These are phyloP conservation scores for Aspergillus melleus DNA, from an alignment of 2,329 filamentous ascomycete species.

Conservation along the genomic window DNA sequence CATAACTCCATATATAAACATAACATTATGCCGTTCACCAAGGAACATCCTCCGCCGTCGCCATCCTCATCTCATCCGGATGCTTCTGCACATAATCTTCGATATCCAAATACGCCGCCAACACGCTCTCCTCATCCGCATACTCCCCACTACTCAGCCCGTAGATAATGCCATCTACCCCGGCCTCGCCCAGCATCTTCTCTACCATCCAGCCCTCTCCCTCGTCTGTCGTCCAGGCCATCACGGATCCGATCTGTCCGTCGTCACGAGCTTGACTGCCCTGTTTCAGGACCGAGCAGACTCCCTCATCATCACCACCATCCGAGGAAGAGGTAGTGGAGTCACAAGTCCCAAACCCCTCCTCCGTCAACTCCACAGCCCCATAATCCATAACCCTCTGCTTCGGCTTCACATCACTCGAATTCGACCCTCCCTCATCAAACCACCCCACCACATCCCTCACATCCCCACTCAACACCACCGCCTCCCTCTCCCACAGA, in stretches of 20 bases:
- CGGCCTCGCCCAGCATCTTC: not conserved
- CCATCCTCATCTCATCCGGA: constrained; percentile 10
- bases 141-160: not conserved
- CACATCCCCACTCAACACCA: constrained; percentile 1
- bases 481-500: constrained; percentile 6
- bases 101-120: constrained; percentile 8
- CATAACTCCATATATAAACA: not conserved
- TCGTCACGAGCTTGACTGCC: not conserved
- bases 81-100: constrained; percentile 9
- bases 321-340: too few species aligned
- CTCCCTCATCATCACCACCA: not conserved
- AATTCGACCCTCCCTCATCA: not conserved
- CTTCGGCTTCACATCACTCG: not conserved
- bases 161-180: constrained; percentile 9
- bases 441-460: not conserved
- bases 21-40: not conserved
- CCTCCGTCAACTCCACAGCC: not conserved
- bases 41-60: constrained; percentile 8
- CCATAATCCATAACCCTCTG: constrained; percentile 9
- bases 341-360: not conserved
- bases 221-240: constrained; percentile 4
- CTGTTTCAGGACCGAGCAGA: constrained; percentile 3
- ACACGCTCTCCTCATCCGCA: not conserved
- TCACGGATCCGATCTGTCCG: constrained; percentile 1
- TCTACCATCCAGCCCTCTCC: not conserved